A percentile compares a stretch with the other conserved stretches of the same genome.
phyloP scores from a whole-genome alignment of 345 rosid species.

The Melastoma malabathricum region DNA sequence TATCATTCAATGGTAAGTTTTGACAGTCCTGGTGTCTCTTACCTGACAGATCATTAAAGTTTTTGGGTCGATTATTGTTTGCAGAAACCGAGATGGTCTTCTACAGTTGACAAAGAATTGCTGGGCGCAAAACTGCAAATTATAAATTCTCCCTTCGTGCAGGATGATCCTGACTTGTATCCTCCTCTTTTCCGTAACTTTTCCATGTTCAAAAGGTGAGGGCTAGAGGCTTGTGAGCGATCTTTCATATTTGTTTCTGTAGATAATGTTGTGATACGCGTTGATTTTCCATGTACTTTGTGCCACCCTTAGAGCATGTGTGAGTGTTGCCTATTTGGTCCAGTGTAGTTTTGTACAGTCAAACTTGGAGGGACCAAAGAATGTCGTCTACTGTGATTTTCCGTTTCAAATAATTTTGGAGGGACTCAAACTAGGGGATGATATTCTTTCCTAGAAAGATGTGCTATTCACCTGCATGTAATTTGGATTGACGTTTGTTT shows the following conservation, averaged over 20 bases:
- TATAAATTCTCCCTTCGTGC: slow-evolving; percentile 38
- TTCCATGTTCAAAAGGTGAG: slow-evolving; percentile 70
- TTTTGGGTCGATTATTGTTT: slow-evolving; percentile 9
- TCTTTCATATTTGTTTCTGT: background rate
- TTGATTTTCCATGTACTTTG: too few relatives aligned
- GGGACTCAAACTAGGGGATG: too few relatives aligned
- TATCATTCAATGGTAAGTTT: slow-evolving; percentile 34
- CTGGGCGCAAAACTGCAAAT: slow-evolving; percentile 47
- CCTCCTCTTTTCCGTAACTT: slow-evolving; percentile 60
- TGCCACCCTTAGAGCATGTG: too few relatives aligned
- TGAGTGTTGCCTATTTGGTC: too few relatives aligned
- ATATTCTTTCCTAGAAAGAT: too few relatives aligned
- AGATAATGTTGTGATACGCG: background rate
- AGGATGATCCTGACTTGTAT: slow-evolving; percentile 37
- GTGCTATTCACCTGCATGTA: too few relatives aligned
- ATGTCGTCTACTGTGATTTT: too few relatives aligned
- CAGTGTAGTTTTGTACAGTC: too few relatives aligned
- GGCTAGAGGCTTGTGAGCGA: background rate
- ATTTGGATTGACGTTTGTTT: too few relatives aligned
- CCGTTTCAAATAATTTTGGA: too few relatives aligned
- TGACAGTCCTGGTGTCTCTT: background rate
- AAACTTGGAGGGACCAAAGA: too few relatives aligned
- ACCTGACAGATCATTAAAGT: background rate
- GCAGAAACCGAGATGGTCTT: slow-evolving; percentile 50
- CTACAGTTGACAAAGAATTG: slow-evolving; percentile 47